Conservation (phyloP, 345 rosid species). For the Salix viminalis region DNA sequence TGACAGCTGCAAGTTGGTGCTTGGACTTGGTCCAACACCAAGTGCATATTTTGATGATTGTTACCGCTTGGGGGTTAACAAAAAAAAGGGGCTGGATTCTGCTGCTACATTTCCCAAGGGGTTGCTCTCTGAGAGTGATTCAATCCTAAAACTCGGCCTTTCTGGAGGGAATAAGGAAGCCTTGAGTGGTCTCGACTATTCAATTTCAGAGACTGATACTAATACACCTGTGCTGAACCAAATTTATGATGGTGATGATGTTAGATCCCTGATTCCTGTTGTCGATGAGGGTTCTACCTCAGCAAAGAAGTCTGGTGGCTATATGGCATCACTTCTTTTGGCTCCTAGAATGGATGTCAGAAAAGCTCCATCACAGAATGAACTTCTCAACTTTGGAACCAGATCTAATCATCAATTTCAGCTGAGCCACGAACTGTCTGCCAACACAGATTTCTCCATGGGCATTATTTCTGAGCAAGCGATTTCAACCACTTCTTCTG, state of each 20-base stretch:
- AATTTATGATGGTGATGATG: constrained; percentile 26
- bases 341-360: constrained; percentile 47
- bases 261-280: constrained; percentile 43
- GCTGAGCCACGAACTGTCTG: constrained; percentile 47
- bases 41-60: constrained; percentile 40
- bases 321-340: constrained; percentile 78
- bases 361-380: constrained; percentile 36
- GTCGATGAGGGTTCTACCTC: constrained; percentile 94
- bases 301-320: constrained; percentile 87
- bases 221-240: constrained; percentile 23
- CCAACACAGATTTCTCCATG: constrained; percentile 46
- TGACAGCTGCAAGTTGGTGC: constrained; percentile 80
- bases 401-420: constrained; percentile 35
- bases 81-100: constrained; percentile 38
- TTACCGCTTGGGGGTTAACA: constrained; percentile 31
- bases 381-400: constrained; percentile 37
- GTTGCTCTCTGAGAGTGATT: constrained; percentile 44
- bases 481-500: constrained; percentile 45
- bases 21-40: constrained; percentile 86
- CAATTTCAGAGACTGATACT: constrained; percentile 40
- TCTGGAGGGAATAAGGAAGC: constrained; percentile 49
- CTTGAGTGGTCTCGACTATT: constrained; percentile 42
- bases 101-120: constrained; percentile 24
- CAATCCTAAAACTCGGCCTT: constrained; percentile 74
- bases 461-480: constrained; percentile 56